phyloP scores from a whole-genome alignment of 805 yeast genomes.

The Candida maesae region DNA sequence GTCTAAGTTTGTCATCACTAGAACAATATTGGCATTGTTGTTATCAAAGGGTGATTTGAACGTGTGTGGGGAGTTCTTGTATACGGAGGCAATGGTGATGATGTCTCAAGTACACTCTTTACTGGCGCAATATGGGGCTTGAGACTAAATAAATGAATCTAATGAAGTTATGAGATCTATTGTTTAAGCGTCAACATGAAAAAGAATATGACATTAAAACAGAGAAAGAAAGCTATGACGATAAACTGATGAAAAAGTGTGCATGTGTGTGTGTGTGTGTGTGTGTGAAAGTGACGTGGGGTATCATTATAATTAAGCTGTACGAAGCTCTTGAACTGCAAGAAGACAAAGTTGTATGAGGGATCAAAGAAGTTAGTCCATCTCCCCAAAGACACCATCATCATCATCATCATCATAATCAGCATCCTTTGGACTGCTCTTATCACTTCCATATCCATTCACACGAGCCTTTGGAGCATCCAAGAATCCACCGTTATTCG shows the following conservation, averaged over 20 bases:
- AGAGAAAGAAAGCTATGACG: no score
- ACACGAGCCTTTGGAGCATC: slow-evolving; percentile 23
- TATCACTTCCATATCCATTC: slow-evolving; percentile 2
- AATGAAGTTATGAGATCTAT: no score
- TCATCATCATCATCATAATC: slow-evolving; percentile 24
- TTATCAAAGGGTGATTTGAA: not conserved
- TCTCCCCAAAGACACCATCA: slow-evolving; percentile 35
- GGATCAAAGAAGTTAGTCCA: slow-evolving; percentile 26
- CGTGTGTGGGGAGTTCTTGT: not conserved
- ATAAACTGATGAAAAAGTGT: no score
- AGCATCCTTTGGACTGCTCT: slow-evolving; percentile 12
- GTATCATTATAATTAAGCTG: no score
- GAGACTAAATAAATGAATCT: no score
- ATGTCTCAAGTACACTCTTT: not conserved
- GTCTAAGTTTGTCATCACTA: slow-evolving; percentile 15
- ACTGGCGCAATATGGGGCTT: not conserved
- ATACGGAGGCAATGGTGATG: not conserved
- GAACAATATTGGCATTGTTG: slow-evolving; percentile 4
- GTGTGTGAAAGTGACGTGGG: no score
- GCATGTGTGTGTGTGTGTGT: no score
- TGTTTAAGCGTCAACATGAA: no score
- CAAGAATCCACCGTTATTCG: slow-evolving; percentile 33
- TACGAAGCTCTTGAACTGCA: no score
- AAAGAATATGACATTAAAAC: no score
- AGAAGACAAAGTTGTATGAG: no score